A percentile compares a stretch with the other conserved stretches of the same genome.
These are phyloP conservation scores for Spatholobus suberectus DNA, from an alignment of 306 rosid species.

Conservation along the genomic window DNA sequence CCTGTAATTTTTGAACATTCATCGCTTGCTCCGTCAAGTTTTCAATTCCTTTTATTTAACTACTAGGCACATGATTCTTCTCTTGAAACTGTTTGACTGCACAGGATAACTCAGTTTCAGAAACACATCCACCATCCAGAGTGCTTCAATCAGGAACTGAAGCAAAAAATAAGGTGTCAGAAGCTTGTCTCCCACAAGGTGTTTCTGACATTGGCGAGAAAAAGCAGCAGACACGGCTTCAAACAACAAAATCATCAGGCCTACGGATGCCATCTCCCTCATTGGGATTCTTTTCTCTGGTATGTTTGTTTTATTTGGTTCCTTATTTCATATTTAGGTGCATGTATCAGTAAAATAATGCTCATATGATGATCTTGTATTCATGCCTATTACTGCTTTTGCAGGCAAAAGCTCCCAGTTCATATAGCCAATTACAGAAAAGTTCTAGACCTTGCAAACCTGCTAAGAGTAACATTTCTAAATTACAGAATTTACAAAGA, in stretches of 20 bases:
- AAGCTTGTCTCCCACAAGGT: conserved; percentile 47
- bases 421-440: conserved; percentile 47
- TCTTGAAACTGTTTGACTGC: conserved; percentile 22
- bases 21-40: conserved; percentile 3
- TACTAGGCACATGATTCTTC: conserved; percentile 27
- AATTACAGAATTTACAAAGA: conserved; percentile 45
- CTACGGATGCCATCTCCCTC: conserved; percentile 97
- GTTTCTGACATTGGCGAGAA: conserved; percentile 44
- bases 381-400: conserved; percentile 16
- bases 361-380: conserved; percentile 31
- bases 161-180: conserved; percentile 48
- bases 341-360: neutral
- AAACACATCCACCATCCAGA: conserved; percentile 42
- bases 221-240: conserved; percentile 47
- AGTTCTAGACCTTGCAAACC: conserved; percentile 54
- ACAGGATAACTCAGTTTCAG: conserved; percentile 61
- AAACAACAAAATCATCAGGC: conserved; percentile 74
- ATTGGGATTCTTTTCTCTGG: conserved; percentile 80
- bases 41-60: conserved; percentile 30
- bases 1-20: conserved; percentile 31
- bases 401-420: conserved; percentile 65
- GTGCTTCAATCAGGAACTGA: conserved; percentile 38
- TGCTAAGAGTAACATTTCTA: conserved; percentile 44
- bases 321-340: conserved; percentile 19
- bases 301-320: conserved; percentile 42